Conservation (phyloP, 2,329 filamentous ascomycete species). For the Colletotrichum coccodes region DNA sequence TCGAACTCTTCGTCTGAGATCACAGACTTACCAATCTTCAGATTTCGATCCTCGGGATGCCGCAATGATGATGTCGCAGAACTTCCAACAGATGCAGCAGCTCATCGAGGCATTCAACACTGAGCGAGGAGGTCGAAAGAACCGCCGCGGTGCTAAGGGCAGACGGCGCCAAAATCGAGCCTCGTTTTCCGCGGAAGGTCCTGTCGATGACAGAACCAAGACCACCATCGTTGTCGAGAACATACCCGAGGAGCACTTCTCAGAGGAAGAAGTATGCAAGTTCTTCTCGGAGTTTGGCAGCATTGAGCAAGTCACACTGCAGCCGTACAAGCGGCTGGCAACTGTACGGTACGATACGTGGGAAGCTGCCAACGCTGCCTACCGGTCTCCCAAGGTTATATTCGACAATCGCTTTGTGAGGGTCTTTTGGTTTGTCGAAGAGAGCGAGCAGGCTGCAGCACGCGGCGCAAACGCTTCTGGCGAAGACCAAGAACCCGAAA, state of each 20-base stretch:
- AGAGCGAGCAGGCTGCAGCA: conserved; percentile 45
- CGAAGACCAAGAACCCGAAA: conserved; percentile 50
- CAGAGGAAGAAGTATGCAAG: conserved; percentile 69
- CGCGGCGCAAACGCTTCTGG: conserved; percentile 36
- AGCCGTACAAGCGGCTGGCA: conserved; percentile 73
- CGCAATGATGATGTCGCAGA: conserved; percentile 32
- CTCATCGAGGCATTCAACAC: conserved; percentile 36
- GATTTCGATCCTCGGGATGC: conserved; percentile 35
- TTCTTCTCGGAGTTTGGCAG: conserved; percentile 81
- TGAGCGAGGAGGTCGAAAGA: conserved; percentile 35
- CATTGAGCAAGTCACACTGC: conserved; percentile 72
- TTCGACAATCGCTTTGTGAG: conserved; percentile 90
- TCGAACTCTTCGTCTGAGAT: not conserved
- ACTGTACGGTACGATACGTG: conserved; percentile 76
- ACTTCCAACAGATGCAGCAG: conserved; percentile 32
- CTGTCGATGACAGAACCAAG: conserved; percentile 69
- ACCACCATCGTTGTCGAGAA: conserved; percentile 80
- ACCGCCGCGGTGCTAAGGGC: conserved; percentile 37
- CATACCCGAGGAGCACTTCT: conserved; percentile 78
- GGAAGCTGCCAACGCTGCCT: conserved; percentile 75
- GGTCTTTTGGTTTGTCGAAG: conserved; percentile 79
- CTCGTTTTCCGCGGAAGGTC: conserved; percentile 72
- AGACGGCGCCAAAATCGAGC: conserved; percentile 49
- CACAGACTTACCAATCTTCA: conserved; percentile 14
- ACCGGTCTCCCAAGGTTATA: conserved; percentile 80